phyloP scores from a whole-genome alignment of 352 stramenopile genomes.

The Globisporangium nodosum region DNA sequence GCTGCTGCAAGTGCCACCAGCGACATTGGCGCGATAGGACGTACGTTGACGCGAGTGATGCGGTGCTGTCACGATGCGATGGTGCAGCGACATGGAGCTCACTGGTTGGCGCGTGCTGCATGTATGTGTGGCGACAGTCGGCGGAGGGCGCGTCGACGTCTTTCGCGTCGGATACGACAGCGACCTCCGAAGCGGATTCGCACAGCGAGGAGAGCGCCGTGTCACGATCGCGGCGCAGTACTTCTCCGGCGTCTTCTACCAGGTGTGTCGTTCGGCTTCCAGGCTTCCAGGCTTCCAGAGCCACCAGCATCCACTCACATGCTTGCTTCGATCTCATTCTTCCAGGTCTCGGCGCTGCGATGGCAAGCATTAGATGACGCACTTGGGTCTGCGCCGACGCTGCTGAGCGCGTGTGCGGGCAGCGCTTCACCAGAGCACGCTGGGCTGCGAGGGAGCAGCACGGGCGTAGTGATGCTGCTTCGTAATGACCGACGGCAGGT shows the following conservation, averaged over 20 bases:
- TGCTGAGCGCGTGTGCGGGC: conserved; percentile 3
- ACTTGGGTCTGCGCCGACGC: background rate
- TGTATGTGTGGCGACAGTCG: conserved; percentile 4
- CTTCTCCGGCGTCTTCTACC: background rate
- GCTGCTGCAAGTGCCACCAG: conserved; percentile 7
- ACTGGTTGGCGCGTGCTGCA: background rate
- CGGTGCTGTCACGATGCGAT: background rate
- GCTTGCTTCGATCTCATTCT: background rate
- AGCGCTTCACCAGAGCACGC: background rate
- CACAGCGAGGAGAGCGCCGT: background rate
- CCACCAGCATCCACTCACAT: background rate
- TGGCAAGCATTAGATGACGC: conserved; percentile 6
- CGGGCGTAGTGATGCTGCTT: background rate
- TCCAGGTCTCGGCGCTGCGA: conserved; percentile 11
- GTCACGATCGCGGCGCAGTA: background rate
- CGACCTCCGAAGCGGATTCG: conserved; percentile 4
- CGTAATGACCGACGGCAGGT: background rate
- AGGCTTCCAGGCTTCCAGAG: background rate
- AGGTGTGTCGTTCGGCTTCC: background rate
- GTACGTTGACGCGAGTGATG: conserved; percentile 14
- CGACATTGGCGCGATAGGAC: conserved; percentile 30
- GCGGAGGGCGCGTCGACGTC: conserved; percentile 6
- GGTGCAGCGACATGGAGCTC: background rate
- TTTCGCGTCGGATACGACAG: conserved; percentile 2
- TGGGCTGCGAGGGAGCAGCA: background rate